These are phyloP conservation scores for Penicillium parvum DNA, from an alignment of 495 filamentous ascomycete species.

Conservation along the genomic window DNA sequence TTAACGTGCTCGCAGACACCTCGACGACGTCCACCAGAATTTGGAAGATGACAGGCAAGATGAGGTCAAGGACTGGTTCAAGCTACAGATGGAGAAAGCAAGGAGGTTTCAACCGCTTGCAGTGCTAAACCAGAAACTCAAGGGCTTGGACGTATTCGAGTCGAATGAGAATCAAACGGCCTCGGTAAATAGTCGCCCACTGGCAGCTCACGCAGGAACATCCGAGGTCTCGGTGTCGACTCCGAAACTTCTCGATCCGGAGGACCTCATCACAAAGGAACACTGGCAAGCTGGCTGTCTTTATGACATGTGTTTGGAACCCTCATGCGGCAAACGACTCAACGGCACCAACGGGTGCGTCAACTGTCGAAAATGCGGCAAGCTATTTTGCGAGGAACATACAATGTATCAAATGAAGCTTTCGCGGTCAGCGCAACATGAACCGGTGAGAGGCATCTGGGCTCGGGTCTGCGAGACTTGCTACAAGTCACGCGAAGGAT, in stretches of 20 bases:
- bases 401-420: constrained; percentile 99
- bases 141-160: constrained; percentile 96
- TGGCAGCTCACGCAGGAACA: constrained; percentile 27
- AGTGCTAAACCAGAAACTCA: constrained; percentile 89
- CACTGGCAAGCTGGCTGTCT: constrained; percentile 79
- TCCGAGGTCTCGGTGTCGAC: constrained; percentile 20
- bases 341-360: constrained; percentile 76
- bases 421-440: constrained; percentile 81
- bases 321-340: constrained; percentile 73
- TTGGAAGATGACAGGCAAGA: constrained; percentile 91
- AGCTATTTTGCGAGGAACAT: constrained; percentile 94
- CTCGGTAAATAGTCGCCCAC: constrained; percentile 25
- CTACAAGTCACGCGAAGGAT: constrained; percentile 92
- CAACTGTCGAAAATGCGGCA: constrained; percentile 89
- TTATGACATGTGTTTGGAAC: constrained; percentile 83
- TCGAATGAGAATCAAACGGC: constrained; percentile 67
- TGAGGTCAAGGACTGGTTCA: constrained; percentile 98
- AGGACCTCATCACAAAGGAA: constrained; percentile 77
- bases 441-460: constrained; percentile 90
- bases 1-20: constrained; percentile 55
- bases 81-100: constrained; percentile 91
- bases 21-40: constrained; percentile 91
- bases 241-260: constrained; percentile 59
- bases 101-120: constrained; percentile 94
- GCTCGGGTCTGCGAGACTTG: constrained; percentile 95